A percentile compares a stretch with the other conserved stretches of the same genome.
phyloP scores from a whole-genome alignment of 169 alveolate species.

The Cystoisospora suis region DNA sequence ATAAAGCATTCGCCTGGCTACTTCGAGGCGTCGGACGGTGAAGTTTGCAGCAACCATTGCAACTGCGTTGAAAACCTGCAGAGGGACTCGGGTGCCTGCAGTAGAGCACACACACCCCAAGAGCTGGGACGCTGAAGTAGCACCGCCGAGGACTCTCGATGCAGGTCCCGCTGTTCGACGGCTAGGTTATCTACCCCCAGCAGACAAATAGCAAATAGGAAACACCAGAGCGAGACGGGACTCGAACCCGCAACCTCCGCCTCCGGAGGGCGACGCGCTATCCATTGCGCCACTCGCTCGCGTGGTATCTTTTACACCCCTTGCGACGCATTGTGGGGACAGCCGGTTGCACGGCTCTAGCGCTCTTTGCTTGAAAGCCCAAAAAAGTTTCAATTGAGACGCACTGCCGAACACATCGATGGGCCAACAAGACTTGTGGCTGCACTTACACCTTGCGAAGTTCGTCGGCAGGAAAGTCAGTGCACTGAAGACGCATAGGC shows the following conservation, averaged over 20 bases:
- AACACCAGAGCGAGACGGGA: constrained; percentile 84
- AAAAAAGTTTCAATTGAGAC: too few species aligned
- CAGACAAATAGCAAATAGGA: not conserved
- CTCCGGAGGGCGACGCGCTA: constrained; percentile 97
- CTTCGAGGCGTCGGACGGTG: constrained; percentile 1
- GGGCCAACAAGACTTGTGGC: not conserved
- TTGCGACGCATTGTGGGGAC: not conserved
- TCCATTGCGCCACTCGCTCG: constrained; percentile 92
- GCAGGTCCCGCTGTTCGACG: too few species aligned
- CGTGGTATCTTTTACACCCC: too few species aligned
- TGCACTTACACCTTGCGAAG: not conserved
- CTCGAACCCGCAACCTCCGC: constrained; percentile 96
- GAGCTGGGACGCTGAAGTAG: not conserved
- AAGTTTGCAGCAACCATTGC: not conserved
- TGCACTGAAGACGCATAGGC: not conserved
- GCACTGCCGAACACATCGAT: too few species aligned
- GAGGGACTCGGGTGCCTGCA: constrained; percentile 16
- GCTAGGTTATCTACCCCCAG: too few species aligned
- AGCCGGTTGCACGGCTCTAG: too few species aligned
- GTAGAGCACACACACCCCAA: too few species aligned
- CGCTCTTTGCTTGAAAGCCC: too few species aligned
- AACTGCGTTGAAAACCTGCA: not conserved
- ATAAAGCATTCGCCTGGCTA: not conserved
- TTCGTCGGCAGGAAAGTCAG: not conserved
- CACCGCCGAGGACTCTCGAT: too few species aligned